These are phyloP conservation scores for Lentinula novae-zelandiae DNA, from an alignment of 1,284 basidiomycete genomes.

Conservation along the genomic window DNA sequence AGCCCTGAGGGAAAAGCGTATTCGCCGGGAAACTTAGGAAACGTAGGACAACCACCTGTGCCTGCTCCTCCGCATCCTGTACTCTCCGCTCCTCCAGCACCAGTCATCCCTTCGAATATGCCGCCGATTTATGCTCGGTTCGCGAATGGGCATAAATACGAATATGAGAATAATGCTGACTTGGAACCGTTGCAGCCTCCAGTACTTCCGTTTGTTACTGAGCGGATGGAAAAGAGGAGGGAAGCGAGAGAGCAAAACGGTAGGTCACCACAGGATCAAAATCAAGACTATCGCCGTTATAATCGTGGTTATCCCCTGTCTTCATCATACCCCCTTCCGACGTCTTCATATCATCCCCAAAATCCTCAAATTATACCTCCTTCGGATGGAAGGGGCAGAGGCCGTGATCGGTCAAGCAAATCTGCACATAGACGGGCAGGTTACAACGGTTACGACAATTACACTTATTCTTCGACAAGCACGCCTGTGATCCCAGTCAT, in stretches of 20 bases:
- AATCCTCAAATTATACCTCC: not conserved
- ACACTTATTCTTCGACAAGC: not conserved
- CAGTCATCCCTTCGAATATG: not conserved
- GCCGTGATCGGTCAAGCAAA: not conserved
- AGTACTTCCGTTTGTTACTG: not conserved
- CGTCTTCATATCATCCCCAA: not conserved
- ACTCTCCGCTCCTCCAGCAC: not conserved
- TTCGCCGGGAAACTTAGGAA: not conserved
- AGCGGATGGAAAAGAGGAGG: not conserved
- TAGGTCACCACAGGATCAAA: not conserved
- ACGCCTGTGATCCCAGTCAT: not conserved
- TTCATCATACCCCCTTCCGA: not conserved
- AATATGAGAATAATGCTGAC: not conserved
- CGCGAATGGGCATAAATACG: not conserved
- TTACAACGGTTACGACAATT: not conserved
- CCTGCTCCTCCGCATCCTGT: not conserved
- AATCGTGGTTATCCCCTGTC: not conserved
- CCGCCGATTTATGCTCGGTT: conserved; percentile 5
- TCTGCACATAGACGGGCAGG: not conserved
- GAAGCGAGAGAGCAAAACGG: not conserved
- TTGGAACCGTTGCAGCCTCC: not conserved
- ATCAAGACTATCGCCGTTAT: not conserved
- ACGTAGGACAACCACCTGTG: not conserved
- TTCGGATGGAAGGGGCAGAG: not conserved
- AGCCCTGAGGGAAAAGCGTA: not conserved